A percentile compares a stretch with the other conserved stretches of the same genome.
Evolutionary conservation across 179 eudicot species (phyloP).

Genomic region (Vitellaria paradoxa): DNA sequence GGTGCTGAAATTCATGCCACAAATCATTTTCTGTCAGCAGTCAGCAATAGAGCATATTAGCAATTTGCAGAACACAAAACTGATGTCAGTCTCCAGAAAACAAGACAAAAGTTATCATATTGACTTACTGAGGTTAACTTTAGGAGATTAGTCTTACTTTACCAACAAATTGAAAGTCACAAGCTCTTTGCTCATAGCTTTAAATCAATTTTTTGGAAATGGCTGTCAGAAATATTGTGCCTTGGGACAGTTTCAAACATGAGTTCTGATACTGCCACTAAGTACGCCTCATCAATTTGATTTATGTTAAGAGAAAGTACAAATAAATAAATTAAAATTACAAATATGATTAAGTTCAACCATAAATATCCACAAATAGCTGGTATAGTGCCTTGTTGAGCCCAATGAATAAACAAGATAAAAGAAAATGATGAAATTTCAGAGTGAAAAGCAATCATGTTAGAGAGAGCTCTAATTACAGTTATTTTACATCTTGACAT

Average conservation of each 20-base stretch:
- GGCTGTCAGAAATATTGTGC: not conserved
- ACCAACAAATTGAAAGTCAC: not conserved
- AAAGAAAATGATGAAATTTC: not conserved
- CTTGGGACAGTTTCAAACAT: not conserved
- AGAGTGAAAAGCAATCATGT: not conserved
- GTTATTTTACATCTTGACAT: slow-evolving; percentile 3
- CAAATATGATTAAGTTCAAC: not conserved
- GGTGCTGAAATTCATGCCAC: not conserved
- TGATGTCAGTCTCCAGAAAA: not conserved
- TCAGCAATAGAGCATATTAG: not conserved
- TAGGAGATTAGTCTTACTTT: not conserved
- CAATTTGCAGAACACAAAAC: not conserved
- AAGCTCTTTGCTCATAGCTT: not conserved
- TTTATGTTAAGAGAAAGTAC: not conserved
- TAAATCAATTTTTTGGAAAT: not conserved
- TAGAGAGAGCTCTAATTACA: not conserved
- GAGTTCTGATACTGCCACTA: not conserved
- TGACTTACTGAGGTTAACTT: not conserved
- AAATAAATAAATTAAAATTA: not conserved
- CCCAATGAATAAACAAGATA: not conserved
- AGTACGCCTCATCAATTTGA: not conserved
- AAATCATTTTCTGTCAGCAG: not conserved
- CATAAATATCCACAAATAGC: not conserved
- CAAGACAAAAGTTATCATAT: not conserved
- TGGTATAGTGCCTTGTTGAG: not conserved